Percentiles rank a stretch among this genome's conserved stretches.
Evolutionary conservation across 495 filamentous ascomycete genomes (phyloP).

Genomic region (Beverwykella pulmonaria): DNA sequence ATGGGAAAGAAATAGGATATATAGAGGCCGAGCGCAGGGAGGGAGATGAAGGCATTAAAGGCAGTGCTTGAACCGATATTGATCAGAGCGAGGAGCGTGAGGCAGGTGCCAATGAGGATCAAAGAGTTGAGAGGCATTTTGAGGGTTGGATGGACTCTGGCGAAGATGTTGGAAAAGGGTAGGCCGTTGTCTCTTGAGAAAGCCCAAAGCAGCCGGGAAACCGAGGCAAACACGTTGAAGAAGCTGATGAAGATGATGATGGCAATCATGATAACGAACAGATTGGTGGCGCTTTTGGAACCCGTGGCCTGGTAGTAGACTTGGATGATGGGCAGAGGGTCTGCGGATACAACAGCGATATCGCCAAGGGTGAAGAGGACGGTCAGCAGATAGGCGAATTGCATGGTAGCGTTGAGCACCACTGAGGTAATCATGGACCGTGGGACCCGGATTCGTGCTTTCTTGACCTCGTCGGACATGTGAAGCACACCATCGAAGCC

Average conservation of each 20-base stretch:
- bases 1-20: slow-evolving; percentile 57
- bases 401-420: slow-evolving; percentile 34
- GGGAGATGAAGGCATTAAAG: slow-evolving; percentile 56
- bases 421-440: slow-evolving; percentile 36
- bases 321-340: slow-evolving; percentile 58
- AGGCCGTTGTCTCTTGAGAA: slow-evolving; percentile 65
- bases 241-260: slow-evolving; percentile 52
- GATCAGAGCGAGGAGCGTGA: slow-evolving; percentile 54
- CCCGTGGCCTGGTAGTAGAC: slow-evolving; percentile 55
- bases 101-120: slow-evolving; percentile 47
- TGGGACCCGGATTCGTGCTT: slow-evolving; percentile 28
- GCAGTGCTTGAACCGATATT: slow-evolving; percentile 54
- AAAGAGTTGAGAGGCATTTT: slow-evolving; percentile 55
- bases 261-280: slow-evolving; percentile 53
- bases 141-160: slow-evolving; percentile 42
- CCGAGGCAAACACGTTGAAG: slow-evolving; percentile 56
- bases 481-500: slow-evolving; percentile 38
- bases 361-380: slow-evolving; percentile 40
- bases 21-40: slow-evolving; percentile 53
- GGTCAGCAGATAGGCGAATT: slow-evolving; percentile 34
- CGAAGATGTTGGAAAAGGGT: slow-evolving; percentile 57
- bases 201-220: slow-evolving; percentile 59
- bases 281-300: slow-evolving; percentile 50
- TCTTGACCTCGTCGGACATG: slow-evolving; percentile 38
- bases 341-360: slow-evolving; percentile 40